Conservation (phyloP, 352 stramenopile species). For the Sclerospora graminicola region DNA sequence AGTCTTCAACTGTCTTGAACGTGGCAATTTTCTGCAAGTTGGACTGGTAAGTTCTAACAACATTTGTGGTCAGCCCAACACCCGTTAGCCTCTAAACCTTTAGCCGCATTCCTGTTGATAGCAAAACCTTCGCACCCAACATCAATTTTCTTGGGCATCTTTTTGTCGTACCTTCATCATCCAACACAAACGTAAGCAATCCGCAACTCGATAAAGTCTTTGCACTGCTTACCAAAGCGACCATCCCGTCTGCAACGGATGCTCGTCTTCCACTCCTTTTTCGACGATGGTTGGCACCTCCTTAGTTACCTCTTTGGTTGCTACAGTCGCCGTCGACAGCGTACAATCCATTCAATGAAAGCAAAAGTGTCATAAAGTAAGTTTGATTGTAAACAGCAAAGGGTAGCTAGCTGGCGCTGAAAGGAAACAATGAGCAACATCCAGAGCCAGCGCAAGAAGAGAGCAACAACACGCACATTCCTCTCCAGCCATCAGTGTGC, state of each 20-base stretch:
- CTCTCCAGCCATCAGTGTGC: background rate
- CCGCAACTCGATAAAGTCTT: background rate
- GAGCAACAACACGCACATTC: too few species aligned
- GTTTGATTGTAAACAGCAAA: too few species aligned
- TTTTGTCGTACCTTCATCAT: constrained; percentile 88
- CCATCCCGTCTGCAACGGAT: constrained; percentile 84
- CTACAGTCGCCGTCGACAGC: background rate
- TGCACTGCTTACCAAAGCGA: constrained; percentile 59
- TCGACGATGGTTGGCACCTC: background rate
- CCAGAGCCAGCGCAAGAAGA: too few species aligned
- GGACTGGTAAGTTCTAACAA: constrained; percentile 22
- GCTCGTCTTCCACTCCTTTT: constrained; percentile 49
- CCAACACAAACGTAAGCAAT: background rate
- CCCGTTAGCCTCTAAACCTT: too few species aligned
- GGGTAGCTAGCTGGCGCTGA: too few species aligned
- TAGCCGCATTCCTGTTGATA: background rate
- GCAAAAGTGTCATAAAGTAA: too few species aligned
- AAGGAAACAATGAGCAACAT: too few species aligned
- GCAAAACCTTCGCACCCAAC: constrained; percentile 44
- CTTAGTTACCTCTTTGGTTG: background rate
- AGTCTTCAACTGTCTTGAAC: constrained; percentile 89
- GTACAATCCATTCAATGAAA: too few species aligned
- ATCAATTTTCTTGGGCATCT: constrained; percentile 86
- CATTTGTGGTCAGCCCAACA: background rate
- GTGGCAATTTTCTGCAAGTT: constrained; percentile 83